Conservation (phyloP, 495 filamentous ascomycete species). For the Tuber indicum region DNA sequence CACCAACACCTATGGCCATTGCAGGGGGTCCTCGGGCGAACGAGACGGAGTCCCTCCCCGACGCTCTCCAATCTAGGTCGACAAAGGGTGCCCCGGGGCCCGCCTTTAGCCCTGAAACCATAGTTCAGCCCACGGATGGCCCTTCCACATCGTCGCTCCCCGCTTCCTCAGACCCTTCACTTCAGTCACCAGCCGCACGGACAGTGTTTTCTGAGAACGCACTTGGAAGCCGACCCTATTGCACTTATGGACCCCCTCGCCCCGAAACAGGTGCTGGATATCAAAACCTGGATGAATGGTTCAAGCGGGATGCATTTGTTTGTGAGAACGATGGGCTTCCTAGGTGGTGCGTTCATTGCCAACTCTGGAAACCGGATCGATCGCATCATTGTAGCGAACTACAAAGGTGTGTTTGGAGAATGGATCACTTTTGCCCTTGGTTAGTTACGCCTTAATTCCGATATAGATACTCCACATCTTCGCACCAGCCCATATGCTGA, state of each 20-base stretch:
- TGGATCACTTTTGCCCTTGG: conserved; percentile 96
- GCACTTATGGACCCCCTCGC: conserved; percentile 6
- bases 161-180: conserved; percentile 1
- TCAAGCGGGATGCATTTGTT: conserved; percentile 65
- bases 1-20: conserved; percentile 46
- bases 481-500: not conserved
- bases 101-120: not conserved
- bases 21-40: conserved; percentile 43
- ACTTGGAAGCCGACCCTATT: conserved; percentile 26
- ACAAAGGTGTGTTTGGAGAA: conserved; percentile 71
- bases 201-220: conserved; percentile 16
- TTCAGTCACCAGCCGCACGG: conserved; percentile 8
- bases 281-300: conserved; percentile 26
- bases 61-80: not conserved
- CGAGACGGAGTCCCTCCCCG: conserved; percentile 10
- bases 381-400: conserved; percentile 79
- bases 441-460: conserved; percentile 41
- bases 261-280: conserved; percentile 13
- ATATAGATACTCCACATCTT: not conserved
- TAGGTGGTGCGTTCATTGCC: conserved; percentile 70
- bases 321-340: conserved; percentile 74
- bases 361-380: conserved; percentile 76
- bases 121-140: not conserved
- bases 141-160: not conserved
- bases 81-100: conserved; percentile 2